A percentile compares a stretch with the other conserved stretches of the same genome.
Evolutionary conservation across 441 rosid genomes (phyloP).

Genomic region (Corymbia citriodora): DNA sequence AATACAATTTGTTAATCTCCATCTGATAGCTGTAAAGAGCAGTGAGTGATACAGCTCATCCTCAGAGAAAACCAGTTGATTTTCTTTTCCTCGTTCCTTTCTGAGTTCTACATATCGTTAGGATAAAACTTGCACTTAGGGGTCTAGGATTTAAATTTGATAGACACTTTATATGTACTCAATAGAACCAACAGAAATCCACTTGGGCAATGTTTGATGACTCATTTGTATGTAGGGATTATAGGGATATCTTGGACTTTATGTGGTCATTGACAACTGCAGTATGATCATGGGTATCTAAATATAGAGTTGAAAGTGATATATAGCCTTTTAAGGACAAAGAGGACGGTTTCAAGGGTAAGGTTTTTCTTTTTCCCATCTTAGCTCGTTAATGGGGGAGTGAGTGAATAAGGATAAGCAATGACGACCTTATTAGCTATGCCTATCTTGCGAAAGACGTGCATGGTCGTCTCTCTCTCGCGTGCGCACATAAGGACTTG

Average conservation of each 20-base stretch:
- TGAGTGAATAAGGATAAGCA: background rate
- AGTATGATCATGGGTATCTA: background rate
- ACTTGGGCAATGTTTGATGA: background rate
- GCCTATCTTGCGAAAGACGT: background rate
- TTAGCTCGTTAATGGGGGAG: background rate
- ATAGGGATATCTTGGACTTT: background rate
- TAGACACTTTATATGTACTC: background rate
- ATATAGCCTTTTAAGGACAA: background rate
- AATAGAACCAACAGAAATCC: background rate
- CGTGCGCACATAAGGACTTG: background rate
- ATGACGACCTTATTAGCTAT: background rate
- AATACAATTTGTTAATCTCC: background rate
- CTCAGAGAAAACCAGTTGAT: background rate
- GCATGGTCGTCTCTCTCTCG: background rate
- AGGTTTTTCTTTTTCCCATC: background rate
- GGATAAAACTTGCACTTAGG: background rate
- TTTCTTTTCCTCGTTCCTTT: background rate
- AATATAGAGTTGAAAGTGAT: background rate
- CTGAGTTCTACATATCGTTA: background rate
- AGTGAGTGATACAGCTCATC: background rate
- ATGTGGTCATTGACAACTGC: background rate
- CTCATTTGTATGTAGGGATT: background rate
- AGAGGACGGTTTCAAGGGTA: background rate
- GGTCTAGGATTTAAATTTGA: background rate
- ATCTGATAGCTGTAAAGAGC: background rate